These are phyloP conservation scores for Panus rudis DNA, from an alignment of 768 basidiomycete species.

Conservation along the genomic window DNA sequence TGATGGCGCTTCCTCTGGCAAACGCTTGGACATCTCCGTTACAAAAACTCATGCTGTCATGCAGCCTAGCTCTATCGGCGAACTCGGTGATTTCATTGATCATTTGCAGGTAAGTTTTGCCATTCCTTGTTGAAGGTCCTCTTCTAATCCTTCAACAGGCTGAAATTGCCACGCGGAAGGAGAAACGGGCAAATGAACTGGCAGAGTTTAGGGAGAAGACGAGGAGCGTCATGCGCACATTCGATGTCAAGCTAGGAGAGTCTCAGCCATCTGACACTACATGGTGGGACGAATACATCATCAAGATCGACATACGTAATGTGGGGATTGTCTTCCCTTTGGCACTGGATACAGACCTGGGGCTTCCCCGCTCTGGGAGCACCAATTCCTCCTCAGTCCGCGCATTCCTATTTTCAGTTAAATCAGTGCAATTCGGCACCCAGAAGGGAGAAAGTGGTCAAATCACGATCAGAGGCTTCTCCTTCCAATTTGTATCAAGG, in stretches of 20 bases:
- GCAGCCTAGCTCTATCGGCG: slow-evolving; percentile 89
- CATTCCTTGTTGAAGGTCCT: slow-evolving; percentile 1
- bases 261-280: slow-evolving; percentile 27
- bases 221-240: slow-evolving; percentile 61
- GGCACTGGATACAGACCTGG: slow-evolving; percentile 51
- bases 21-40: slow-evolving; percentile 47
- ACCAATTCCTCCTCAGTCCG: slow-evolving; percentile 44
- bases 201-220: slow-evolving; percentile 81
- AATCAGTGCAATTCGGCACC: slow-evolving; percentile 63
- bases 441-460: slow-evolving; percentile 75
- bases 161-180: slow-evolving; percentile 67
- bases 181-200: slow-evolving; percentile 71
- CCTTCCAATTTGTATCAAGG: slow-evolving; percentile 81
- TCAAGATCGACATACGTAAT: slow-evolving; percentile 51
- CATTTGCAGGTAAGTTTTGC: slow-evolving; percentile 56
- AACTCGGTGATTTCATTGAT: slow-evolving; percentile 85
- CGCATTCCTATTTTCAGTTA: slow-evolving; percentile 83
- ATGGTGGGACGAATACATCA: slow-evolving; percentile 50
- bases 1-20: slow-evolving; percentile 1
- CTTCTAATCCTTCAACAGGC: slow-evolving; percentile 36
- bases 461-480: slow-evolving; percentile 63
- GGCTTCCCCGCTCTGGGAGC: slow-evolving; percentile 35
- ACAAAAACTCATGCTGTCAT: slow-evolving; percentile 86
- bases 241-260: slow-evolving; percentile 57
- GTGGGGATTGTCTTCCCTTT: slow-evolving; percentile 92